These are phyloP conservation scores for Echites panduratus DNA, from an alignment of 257 asterid species.

Conservation along the genomic window DNA sequence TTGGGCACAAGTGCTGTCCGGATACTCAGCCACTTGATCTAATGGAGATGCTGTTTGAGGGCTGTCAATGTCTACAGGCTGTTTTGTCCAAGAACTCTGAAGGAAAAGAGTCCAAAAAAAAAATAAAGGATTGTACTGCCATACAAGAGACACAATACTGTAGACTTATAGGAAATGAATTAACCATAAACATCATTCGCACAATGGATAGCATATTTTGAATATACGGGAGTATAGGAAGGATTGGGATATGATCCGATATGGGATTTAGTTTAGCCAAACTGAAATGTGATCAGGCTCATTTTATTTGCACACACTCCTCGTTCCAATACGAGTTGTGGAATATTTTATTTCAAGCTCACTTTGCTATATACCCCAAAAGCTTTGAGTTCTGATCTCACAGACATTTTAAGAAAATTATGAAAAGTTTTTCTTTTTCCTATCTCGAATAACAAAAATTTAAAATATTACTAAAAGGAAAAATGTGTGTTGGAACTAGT, in stretches of 20 bases:
- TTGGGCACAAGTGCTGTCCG: slow-evolving; percentile 61
- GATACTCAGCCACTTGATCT: slow-evolving; percentile 46
- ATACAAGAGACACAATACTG: no score
- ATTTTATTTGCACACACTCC: background rate
- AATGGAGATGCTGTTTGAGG: slow-evolving; percentile 47
- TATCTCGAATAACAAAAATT: background rate
- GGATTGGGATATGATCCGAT: background rate
- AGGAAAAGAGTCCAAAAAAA: no score
- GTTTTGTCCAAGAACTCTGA: slow-evolving; percentile 85
- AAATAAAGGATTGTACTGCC: no score
- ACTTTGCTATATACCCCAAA: background rate
- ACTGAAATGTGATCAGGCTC: background rate
- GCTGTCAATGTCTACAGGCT: slow-evolving; percentile 59
- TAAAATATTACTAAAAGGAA: background rate
- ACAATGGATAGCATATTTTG: background rate
- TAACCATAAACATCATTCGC: background rate
- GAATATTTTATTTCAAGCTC: background rate
- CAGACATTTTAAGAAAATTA: background rate
- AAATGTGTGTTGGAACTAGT: background rate
- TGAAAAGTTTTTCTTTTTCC: background rate
- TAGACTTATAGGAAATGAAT: background rate
- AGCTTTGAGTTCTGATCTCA: background rate
- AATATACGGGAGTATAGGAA: background rate
- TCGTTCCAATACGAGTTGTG: background rate
- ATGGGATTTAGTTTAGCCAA: background rate